phyloP scores from a whole-genome alignment of 148 eudicot genomes.

The Polygonum aviculare region DNA sequence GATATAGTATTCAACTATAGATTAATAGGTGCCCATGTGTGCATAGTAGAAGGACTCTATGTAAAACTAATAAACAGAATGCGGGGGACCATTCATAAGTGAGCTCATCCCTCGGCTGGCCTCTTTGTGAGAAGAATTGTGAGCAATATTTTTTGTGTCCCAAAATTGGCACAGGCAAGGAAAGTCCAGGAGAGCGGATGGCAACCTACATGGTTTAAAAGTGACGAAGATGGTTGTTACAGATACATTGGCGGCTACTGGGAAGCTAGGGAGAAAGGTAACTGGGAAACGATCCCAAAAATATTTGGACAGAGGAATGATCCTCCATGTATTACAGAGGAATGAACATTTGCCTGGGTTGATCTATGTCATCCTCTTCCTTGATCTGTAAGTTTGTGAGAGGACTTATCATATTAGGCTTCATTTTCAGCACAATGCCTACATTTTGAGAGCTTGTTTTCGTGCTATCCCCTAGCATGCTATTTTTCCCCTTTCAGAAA shows the following conservation, averaged over 20 bases:
- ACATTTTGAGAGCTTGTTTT: not conserved
- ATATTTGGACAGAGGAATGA: conserved; percentile 65
- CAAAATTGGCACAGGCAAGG: conserved; percentile 51
- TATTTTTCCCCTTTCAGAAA: not conserved
- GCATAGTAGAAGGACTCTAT: no score
- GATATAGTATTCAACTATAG: no score
- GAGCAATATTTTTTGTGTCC: not conserved
- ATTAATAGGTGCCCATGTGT: no score
- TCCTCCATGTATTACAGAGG: conserved; percentile 24
- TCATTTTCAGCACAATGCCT: not conserved
- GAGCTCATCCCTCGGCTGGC: not conserved
- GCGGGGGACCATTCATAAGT: not conserved
- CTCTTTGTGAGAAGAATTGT: not conserved
- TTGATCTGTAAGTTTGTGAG: not conserved
- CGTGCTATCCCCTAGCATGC: not conserved
- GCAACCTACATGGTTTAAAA: conserved; percentile 86
- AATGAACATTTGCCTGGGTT: conserved; percentile 22
- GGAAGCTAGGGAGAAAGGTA: conserved; percentile 66
- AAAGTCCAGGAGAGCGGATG: conserved; percentile 92
- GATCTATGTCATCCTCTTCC: not conserved
- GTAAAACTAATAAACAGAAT: not conserved
- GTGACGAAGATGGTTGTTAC: conserved; percentile 82
- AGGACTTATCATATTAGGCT: not conserved
- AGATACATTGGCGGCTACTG: conserved; percentile 78
- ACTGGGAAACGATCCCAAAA: conserved; percentile 68